phyloP scores from a whole-genome alignment of 208 protist genomes.

The Hexamita inflata region DNA sequence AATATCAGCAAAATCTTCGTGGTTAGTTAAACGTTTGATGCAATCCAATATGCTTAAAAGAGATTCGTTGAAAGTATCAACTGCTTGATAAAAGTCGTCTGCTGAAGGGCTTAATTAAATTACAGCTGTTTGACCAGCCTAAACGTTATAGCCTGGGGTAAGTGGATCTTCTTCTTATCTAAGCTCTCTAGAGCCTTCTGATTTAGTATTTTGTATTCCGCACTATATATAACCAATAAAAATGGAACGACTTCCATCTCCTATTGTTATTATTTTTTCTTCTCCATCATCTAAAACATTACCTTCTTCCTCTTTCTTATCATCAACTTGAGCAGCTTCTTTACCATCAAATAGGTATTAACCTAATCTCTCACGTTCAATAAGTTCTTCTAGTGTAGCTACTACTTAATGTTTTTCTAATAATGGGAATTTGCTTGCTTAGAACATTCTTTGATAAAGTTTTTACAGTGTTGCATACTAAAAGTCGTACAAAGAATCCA shows the following conservation, averaged over 20 bases:
- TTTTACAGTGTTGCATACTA: not conserved
- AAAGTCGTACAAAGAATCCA: conserved; percentile 25
- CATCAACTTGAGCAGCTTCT: no score
- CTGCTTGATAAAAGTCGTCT: conserved; percentile 4
- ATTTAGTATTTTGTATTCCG: not conserved
- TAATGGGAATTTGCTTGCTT: not conserved
- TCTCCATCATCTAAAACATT: not conserved
- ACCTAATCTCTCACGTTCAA: not conserved
- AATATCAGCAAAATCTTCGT: conserved; percentile 23
- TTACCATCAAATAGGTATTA: not conserved
- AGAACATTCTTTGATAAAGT: not conserved
- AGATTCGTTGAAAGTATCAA: not conserved
- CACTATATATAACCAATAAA: not conserved
- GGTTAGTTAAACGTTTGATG: not conserved
- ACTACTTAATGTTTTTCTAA: not conserved
- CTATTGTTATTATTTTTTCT: not conserved
- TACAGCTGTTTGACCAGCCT: not conserved
- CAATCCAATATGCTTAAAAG: not conserved
- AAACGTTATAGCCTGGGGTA: not conserved
- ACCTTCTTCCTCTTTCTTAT: no score
- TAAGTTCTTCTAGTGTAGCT: not conserved
- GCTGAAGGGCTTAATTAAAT: not conserved
- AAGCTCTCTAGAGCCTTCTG: not conserved
- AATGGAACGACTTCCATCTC: not conserved
- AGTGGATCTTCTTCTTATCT: not conserved